Evolutionary conservation across 2,329 filamentous ascomycete genomes (phyloP), one percentile per base, ranked within the genome.

Genomic region (Lecanicillium sp.): DNA sequence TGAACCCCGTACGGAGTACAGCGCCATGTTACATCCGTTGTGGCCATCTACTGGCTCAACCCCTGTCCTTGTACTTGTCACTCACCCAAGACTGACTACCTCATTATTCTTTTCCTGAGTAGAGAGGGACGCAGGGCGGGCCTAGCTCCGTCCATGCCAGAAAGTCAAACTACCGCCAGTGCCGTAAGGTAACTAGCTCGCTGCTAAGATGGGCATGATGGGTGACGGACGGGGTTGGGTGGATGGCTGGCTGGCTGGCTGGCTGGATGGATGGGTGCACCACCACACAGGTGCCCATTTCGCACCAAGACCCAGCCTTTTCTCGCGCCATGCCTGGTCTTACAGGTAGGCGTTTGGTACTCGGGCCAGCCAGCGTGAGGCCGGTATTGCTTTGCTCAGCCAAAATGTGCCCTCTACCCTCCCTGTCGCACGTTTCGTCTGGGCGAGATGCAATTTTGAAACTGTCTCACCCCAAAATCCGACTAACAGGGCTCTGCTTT

Each of bases 391-490:
- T n/a, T n/a, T n/a, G n/a, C n/a, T n/a, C n/a, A 12, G 45, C 24
- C 29, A 48, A 36, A 48, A 27, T 41, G 23, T 37, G 30, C n/a
- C 36, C n/a, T 29, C 45, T 30, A 29, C 36, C 27, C 14, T 29
- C 38, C 45, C 45, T 43, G 45, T 37, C 19, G 32, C 19, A 21
- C 45, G 38, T 42, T 48, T 42, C 30, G 30, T 32, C 38, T 29
- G 20, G 38, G 44, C 36, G 45, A 24, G 42, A 48, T 48, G 45
- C 20, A 43, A 48, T 44, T 42, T 44, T 49, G 47, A 49, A 44
- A 49, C 47, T 33, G 47, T 49, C 47, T 49, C 47, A 49, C 47
- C 35, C 40, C 12, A 44, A n/a, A 24, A 43, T 24, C 30, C 45
- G 27, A 37, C 29, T 42, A 48, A 15, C 38, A 43, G 35, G 39